Conservation (phyloP, 148 eudicot species). For the Diospyros kaki region DNA sequence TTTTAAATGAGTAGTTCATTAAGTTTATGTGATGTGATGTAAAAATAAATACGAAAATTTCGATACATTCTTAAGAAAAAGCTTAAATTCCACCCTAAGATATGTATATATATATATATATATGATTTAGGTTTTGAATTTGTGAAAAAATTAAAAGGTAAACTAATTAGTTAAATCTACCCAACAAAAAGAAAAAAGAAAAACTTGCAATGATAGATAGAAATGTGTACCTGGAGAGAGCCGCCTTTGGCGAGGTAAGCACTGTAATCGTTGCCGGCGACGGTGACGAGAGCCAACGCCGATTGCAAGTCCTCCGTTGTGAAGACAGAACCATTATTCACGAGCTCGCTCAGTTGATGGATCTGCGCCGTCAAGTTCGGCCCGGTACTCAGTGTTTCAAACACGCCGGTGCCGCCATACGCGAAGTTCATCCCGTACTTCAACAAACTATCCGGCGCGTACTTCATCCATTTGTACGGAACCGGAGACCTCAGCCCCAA, state of each 20-base stretch:
- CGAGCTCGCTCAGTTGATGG: constrained; percentile 40
- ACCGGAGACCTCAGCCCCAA: constrained; percentile 21
- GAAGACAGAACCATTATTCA: constrained; percentile 20
- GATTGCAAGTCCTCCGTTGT: constrained; percentile 31
- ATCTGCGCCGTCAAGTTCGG: constrained; percentile 85
- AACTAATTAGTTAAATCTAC: too few species aligned
- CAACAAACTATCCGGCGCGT: not conserved
- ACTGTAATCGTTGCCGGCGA: constrained; percentile 75
- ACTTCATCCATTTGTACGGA: constrained; percentile 22
- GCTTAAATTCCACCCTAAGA: too few species aligned
- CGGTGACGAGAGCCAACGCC: constrained; percentile 42
- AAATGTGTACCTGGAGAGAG: constrained; percentile 6
- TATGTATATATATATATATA: too few species aligned
- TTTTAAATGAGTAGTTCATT: too few species aligned
- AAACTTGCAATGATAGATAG: too few species aligned
- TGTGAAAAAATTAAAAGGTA: too few species aligned
- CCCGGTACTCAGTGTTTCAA: constrained; percentile 31
- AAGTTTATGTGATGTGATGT: too few species aligned
- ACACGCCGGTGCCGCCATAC: constrained; percentile 73
- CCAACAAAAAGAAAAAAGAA: too few species aligned
- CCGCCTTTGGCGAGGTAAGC: constrained; percentile 25
- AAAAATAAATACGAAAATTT: too few species aligned
- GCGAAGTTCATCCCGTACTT: constrained; percentile 66
- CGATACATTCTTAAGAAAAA: too few species aligned
- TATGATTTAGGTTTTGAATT: too few species aligned